Conservation (phyloP, 257 asterid species). For the Verbascum thapsus region DNA sequence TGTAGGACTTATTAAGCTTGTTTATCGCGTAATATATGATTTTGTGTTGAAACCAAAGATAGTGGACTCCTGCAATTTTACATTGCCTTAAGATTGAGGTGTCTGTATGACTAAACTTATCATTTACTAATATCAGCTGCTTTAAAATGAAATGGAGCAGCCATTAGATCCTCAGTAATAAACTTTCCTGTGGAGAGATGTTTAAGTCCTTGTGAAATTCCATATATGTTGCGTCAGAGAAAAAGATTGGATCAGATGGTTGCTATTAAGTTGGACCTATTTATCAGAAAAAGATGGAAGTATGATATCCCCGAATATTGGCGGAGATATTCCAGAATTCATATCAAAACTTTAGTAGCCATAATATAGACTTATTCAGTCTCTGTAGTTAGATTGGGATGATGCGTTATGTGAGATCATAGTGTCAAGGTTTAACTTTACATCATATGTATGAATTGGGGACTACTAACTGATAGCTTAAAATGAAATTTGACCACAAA, state of each 20-base stretch:
- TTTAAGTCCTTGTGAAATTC: slow-evolving; percentile 1
- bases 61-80: slow-evolving; percentile 17
- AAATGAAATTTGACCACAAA: too few relatives aligned
- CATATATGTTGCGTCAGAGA: slow-evolving; percentile 17
- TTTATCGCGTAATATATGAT: slow-evolving; percentile 6
- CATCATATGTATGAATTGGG: too few relatives aligned
- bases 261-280: background rate
- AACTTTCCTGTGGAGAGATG: slow-evolving; percentile 5
- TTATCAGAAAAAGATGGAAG: slow-evolving; percentile 1
- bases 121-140: background rate
- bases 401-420: too few relatives aligned
- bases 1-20: too few relatives aligned
- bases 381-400: background rate
- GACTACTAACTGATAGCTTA: too few relatives aligned
- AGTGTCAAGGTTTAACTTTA: too few relatives aligned
- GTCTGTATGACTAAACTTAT: slow-evolving; percentile 5
- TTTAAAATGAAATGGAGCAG: background rate
- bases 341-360: background rate
- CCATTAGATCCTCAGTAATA: background rate
- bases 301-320: background rate
- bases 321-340: background rate
- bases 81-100: slow-evolving; percentile 9
- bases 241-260: slow-evolving; percentile 3
- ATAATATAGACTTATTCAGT: slow-evolving; percentile 16
- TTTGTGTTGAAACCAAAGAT: slow-evolving; percentile 5